phyloP scores from a whole-genome alignment of 2,329 filamentous ascomycete species.

The Zymoseptoria ardabiliae region DNA sequence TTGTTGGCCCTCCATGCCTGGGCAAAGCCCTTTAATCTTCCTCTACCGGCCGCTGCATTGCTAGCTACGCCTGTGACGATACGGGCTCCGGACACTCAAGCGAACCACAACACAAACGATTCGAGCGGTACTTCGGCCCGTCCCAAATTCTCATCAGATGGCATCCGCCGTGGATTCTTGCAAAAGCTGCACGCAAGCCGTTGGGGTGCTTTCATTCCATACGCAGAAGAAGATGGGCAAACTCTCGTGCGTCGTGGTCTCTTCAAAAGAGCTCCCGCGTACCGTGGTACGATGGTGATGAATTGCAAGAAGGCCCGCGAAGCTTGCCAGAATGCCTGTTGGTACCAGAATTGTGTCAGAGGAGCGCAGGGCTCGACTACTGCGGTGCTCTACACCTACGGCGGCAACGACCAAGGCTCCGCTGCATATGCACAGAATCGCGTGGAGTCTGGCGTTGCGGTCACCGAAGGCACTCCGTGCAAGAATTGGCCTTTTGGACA shows the following conservation, averaged over 20 bases:
- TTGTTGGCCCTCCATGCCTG: neutral
- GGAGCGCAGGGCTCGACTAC: conserved; percentile 2
- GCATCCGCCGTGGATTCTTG: neutral
- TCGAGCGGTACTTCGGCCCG: neutral
- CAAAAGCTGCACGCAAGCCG: neutral
- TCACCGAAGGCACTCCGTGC: conserved; percentile 5
- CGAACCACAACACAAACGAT: neutral
- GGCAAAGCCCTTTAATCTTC: neutral
- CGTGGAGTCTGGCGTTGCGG: conserved; percentile 4
- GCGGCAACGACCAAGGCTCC: neutral
- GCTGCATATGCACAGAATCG: neutral
- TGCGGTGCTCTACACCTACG: conserved; percentile 4
- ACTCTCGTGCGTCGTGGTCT: conserved; percentile 2
- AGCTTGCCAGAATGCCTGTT: conserved; percentile 9
- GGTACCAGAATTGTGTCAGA: conserved; percentile 9
- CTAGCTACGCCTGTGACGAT: neutral
- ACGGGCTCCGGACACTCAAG: neutral
- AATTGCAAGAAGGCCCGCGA: conserved; percentile 7
- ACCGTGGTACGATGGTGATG: conserved; percentile 9
- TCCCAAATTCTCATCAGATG: neutral
- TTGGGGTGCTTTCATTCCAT: neutral
- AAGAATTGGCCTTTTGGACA: conserved; percentile 8
- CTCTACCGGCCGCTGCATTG: neutral
- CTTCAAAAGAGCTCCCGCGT: conserved; percentile 3
- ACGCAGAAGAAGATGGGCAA: neutral